Percentiles rank a stretch among this genome's conserved stretches.
These are phyloP conservation scores for Aspergillus novoparasiticus DNA, from an alignment of 2,329 filamentous ascomycete species.

Conservation along the genomic window DNA sequence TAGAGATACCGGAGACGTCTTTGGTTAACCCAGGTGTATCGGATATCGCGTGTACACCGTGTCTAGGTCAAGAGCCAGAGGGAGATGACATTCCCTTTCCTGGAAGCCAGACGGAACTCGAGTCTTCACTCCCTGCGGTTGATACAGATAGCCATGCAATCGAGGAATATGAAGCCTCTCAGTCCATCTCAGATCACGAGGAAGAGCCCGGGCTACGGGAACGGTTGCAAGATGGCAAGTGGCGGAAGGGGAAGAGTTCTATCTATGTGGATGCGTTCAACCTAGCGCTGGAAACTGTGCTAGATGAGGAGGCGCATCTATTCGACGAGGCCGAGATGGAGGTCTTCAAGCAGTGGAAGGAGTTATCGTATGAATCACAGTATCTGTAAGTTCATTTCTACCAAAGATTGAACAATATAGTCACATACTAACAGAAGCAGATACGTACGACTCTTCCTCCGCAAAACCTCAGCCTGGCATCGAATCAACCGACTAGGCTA, in stretches of 20 bases:
- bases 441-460: conserved; percentile 88
- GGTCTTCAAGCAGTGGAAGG: conserved; percentile 76
- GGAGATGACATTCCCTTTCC: conserved; percentile 32
- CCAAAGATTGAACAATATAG: conserved; percentile 10
- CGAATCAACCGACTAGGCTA: conserved; percentile 77
- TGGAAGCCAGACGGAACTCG: conserved; percentile 64
- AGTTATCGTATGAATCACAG: conserved; percentile 79
- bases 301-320: conserved; percentile 84
- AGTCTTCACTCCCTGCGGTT: conserved; percentile 70
- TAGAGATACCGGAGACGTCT: neutral
- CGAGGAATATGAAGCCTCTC: conserved; percentile 74
- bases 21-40: conserved; percentile 20
- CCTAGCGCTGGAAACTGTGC: conserved; percentile 82
- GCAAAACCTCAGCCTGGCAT: conserved; percentile 92
- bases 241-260: conserved; percentile 78
- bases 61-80: conserved; percentile 10
- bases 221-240: conserved; percentile 61
- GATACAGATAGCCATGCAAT: conserved; percentile 71
- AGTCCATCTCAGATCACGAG: conserved; percentile 53
- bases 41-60: neutral
- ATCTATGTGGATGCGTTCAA: conserved; percentile 99
- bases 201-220: conserved; percentile 47
- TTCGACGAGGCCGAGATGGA: conserved; percentile 78
- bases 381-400: conserved; percentile 69
- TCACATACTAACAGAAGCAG: conserved; percentile 46